Evolutionary conservation across 441 rosid genomes (phyloP), one percentile per base, ranked within the genome.

Genomic region (Populus hybrid): DNA sequence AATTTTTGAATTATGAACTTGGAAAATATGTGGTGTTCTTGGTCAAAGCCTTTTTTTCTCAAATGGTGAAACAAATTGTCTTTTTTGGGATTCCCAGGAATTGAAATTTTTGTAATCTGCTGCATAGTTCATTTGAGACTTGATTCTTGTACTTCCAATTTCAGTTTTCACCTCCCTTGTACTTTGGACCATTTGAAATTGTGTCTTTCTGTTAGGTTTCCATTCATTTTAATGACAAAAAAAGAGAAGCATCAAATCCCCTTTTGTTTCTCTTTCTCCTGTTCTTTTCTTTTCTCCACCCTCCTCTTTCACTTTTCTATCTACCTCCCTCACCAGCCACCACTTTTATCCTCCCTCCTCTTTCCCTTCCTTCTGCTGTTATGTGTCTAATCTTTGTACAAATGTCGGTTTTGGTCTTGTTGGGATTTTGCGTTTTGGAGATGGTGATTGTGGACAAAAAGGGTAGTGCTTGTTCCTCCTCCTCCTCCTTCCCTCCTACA

Each of bases 401-500:
- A 79, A 50, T 78, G 76, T 34, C 70, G 84, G 74, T 83, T 75
- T 42, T 67, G 79, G 32, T 69, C 65, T 30, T 70, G 86, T 16
- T 76, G 81, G 42, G 75, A 34, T 65, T 65, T 75, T 72, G 66
- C 6, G 83, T 59, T 71, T 36, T 65, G 76, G 34, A 82, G 75
- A 61, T 81, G 50, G 1, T 74, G 82, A 23, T 79, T 78, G 34
- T 65, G 72, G 34, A 67, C 46, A 35, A 71, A n/a, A 84, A 75
- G 61, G 74, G 78, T 69, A 73, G 70, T 23, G 6, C 38, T 4
- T 77, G 75, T 8, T 1, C 2, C 28, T 38, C 66, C 72, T 61
- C 80, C 81, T 66, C 75, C 76, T 10, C 76, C 79, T 40, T 79
- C 79, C 26, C 82, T 70, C 50, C 84, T 81, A 61, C 82, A 59